Base-by-base conservation (phyloP, 805 yeast genomes). In the Metschnikowia baotianmanensis region DNA sequence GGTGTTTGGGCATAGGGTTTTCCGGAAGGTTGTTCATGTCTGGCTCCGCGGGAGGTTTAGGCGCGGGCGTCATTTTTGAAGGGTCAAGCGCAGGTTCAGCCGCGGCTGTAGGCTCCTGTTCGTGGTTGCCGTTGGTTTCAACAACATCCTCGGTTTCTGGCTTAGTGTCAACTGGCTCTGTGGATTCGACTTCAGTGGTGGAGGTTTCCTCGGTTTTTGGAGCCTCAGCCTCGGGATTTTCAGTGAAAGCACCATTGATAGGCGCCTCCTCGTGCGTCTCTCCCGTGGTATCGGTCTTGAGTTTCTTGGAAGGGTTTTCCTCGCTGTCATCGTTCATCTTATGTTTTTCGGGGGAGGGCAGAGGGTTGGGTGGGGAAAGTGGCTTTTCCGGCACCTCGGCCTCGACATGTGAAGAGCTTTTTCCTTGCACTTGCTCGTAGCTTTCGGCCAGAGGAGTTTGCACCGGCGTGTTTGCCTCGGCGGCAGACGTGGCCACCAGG, bases 1-100 rank as follows among this genome's bases (percentile, higher is more conserved):
- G 98, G 63, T 93, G 97, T 37, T 75, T 71, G 19, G 93, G 91
- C 51, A 86, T 66, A 13, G 95, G 91, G 48, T 71, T 57, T 10
- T 53, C 69, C 2, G 91, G 86, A 18, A 84, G 67, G 50, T 82
- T 80, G 53, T 77, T 56, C 82, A 82, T 76, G 53, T 83, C 89
- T 0, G 90, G 88, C 57, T 83, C 89, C 3, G 71, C 57, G 1
- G 85, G 77, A 1, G 93, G 93, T 43, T 78, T 75, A 10, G 93
- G 90, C 3, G 90, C 91, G 2, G 93, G 88, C 8, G 55, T 46
- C 43, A 42, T 31, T 9, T 33, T 33, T 8, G 43, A 34, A 3
- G 43, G 31, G 17, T 40, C 43, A 23, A 34, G 36, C 8, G 39
- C 13, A 6, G 34, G 13, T 17, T 36, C 25, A 10, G 7, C 41